Evolutionary conservation across 148 eudicot genomes (phyloP).

Genomic region (Nyssa sinensis): DNA sequence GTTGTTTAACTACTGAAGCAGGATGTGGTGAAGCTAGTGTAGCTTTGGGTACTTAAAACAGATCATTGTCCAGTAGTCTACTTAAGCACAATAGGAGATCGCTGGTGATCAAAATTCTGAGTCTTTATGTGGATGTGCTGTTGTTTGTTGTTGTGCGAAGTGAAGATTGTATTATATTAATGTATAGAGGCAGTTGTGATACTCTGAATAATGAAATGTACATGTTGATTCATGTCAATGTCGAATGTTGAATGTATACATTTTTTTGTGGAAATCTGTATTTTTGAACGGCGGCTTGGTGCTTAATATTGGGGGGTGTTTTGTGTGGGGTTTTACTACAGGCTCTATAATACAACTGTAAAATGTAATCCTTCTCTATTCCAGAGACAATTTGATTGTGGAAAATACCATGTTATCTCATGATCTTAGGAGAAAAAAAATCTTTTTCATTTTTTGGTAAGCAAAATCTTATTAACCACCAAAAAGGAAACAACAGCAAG

Average conservation of each 20-base stretch:
- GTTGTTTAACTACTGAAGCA: slow-evolving; percentile 50
- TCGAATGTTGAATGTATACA: neutral
- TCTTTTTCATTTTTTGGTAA: too few relatives aligned
- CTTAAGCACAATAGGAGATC: neutral
- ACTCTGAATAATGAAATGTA: neutral
- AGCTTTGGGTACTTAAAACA: neutral
- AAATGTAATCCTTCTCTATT: too few relatives aligned
- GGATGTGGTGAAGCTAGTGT: slow-evolving; percentile 8
- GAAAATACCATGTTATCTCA: too few relatives aligned
- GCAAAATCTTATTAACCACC: too few relatives aligned
- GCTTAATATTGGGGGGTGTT: too few relatives aligned
- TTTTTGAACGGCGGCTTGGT: neutral
- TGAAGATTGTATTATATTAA: neutral
- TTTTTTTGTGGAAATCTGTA: neutral
- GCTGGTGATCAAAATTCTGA: neutral
- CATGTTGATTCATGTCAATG: neutral
- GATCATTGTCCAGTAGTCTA: neutral
- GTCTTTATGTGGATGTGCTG: neutral
- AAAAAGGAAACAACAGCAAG: too few relatives aligned
- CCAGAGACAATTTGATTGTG: too few relatives aligned
- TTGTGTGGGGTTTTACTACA: too few relatives aligned
- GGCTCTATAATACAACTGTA: too few relatives aligned
- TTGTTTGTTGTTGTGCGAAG: neutral
- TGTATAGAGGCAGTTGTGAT: neutral
- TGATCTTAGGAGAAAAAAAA: too few relatives aligned